phyloP scores from a whole-genome alignment of 768 basidiomycete species.

The Hemileccinum impolitum region DNA sequence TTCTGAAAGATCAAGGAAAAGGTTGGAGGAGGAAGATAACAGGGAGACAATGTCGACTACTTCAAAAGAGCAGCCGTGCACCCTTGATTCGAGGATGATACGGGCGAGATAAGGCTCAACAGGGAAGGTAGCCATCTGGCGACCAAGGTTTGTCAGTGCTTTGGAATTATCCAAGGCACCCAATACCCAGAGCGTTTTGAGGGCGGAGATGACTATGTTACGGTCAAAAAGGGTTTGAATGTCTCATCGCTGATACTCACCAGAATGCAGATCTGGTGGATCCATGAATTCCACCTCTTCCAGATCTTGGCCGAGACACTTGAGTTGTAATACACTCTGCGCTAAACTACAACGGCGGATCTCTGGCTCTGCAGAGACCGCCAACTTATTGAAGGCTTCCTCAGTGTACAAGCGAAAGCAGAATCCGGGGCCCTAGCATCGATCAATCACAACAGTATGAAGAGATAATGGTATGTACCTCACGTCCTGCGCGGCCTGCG shows the following conservation, averaged over 20 bases:
- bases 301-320: slow-evolving; percentile 77
- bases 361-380: slow-evolving; percentile 74
- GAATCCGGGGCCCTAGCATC: slow-evolving; percentile 62
- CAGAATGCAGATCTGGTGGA: slow-evolving; percentile 66
- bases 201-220: slow-evolving; percentile 51
- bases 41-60: slow-evolving; percentile 84
- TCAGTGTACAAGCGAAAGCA: slow-evolving; percentile 96
- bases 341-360: slow-evolving; percentile 85
- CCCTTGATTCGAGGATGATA: slow-evolving; percentile 73
- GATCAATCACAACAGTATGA: slow-evolving; percentile 1
- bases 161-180: slow-evolving; percentile 71
- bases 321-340: slow-evolving; percentile 80
- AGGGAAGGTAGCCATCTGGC: slow-evolving; percentile 86
- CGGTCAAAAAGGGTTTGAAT: not conserved
- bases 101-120: slow-evolving; percentile 85
- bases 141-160: slow-evolving; percentile 68
- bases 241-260: slow-evolving; percentile 44
- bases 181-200: slow-evolving; percentile 74
- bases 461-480: slow-evolving; percentile 41
- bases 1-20: slow-evolving; percentile 76
- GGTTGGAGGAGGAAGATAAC: slow-evolving; percentile 73
- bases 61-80: slow-evolving; percentile 69
- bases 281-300: slow-evolving; percentile 89
- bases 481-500: slow-evolving; percentile 95
- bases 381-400: slow-evolving; percentile 65